These are phyloP conservation scores for Solanum bulbocastanum DNA, from an alignment of 257 asterid species.

Conservation along the genomic window DNA sequence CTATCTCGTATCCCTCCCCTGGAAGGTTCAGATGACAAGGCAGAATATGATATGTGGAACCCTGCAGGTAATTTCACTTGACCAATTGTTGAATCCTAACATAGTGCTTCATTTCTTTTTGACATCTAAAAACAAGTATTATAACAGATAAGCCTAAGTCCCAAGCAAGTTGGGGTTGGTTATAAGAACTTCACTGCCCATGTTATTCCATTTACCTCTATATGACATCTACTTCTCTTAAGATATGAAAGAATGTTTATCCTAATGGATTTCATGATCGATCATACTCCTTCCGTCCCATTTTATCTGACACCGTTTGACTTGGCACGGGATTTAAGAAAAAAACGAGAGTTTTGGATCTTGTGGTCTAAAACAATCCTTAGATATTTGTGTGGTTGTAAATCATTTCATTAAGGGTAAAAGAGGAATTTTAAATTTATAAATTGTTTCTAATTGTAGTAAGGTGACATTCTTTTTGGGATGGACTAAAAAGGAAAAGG, in stretches of 20 bases:
- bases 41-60: slow-evolving; percentile 54
- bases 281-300: not conserved
- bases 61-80: slow-evolving; percentile 34
- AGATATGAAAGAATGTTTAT: not conserved
- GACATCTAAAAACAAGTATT: not conserved
- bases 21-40: slow-evolving; percentile 31
- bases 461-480: not conserved
- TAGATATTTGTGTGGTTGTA: not conserved
- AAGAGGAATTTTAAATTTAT: no score
- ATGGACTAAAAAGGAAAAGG: not conserved
- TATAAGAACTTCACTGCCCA: not conserved
- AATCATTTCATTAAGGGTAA: not conserved
- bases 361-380: not conserved
- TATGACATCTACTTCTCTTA: not conserved
- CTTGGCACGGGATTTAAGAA: not conserved
- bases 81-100: not conserved
- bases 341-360: not conserved
- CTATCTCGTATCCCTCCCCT: slow-evolving; percentile 51
- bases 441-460: not conserved
- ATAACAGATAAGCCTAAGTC: not conserved
- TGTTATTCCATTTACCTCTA: not conserved
- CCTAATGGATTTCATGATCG: not conserved
- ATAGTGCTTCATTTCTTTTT: not conserved
- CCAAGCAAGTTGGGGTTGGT: not conserved
- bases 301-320: not conserved